Conservation (phyloP, 805 yeast species). For the Kodamaea nitidulidarum region DNA sequence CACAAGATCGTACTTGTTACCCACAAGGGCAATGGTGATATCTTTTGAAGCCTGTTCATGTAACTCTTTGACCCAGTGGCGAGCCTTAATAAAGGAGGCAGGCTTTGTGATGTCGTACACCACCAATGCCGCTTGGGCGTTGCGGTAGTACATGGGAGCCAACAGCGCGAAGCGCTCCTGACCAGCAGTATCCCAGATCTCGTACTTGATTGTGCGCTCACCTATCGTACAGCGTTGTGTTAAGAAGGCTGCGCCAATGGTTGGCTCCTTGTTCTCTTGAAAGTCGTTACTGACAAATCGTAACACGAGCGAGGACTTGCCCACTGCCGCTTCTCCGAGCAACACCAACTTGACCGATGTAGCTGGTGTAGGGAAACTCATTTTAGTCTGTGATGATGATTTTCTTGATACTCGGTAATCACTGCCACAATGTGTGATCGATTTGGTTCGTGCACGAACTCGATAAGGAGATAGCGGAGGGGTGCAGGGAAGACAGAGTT, state of each 20-base stretch:
- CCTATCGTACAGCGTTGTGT: conserved; percentile 91
- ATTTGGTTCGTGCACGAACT: conserved; percentile 4
- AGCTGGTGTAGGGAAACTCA: conserved; percentile 38
- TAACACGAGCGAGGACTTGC: conserved; percentile 87
- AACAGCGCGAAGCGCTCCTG: conserved; percentile 94
- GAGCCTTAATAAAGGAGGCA: conserved; percentile 85
- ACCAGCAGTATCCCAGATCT: conserved; percentile 97
- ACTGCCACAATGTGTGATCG: conserved; percentile 9
- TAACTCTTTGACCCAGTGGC: conserved; percentile 96
- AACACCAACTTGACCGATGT: conserved; percentile 85
- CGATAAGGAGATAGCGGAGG: too few species aligned
- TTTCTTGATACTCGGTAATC: neutral
- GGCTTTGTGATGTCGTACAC: conserved; percentile 96
- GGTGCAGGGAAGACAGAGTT: too few species aligned
- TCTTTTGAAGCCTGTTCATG: conserved; percentile 94
- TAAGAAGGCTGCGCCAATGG: conserved; percentile 95
- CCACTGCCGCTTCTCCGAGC: conserved; percentile 97
- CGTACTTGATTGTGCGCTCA: conserved; percentile 82
- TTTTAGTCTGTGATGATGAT: conserved; percentile 4
- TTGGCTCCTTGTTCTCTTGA: conserved; percentile 96
- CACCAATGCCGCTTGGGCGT: conserved; percentile 94
- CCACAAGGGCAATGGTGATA: conserved; percentile 89
- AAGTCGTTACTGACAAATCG: conserved; percentile 93
- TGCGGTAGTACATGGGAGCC: conserved; percentile 96
- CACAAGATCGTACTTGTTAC: conserved; percentile 83